Percentiles rank a stretch among this genome's conserved stretches.
Conservation (phyloP, 768 basidiomycete genomes). For the Russula sp. region DNA sequence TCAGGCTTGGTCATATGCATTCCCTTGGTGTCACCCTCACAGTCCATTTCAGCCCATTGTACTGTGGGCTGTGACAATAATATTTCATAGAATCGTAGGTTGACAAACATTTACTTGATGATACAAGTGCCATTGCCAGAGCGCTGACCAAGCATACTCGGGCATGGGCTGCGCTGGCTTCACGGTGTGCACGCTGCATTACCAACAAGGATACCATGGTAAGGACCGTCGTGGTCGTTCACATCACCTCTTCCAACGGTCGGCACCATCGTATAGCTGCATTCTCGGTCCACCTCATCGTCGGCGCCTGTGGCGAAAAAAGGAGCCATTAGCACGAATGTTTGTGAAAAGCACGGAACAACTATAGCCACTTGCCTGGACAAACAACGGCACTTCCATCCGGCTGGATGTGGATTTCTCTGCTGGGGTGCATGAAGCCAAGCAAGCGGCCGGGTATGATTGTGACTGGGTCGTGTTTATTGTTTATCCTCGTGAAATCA, state of each 20-base stretch:
- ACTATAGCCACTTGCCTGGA: background rate
- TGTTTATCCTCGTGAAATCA: conserved; percentile 19
- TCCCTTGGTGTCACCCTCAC: no score
- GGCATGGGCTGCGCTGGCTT: background rate
- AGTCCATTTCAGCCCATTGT: no score
- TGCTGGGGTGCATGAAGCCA: conserved; percentile 12
- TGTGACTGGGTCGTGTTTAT: conserved; percentile 15
- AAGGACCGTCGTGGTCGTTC: conserved; percentile 51
- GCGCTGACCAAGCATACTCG: background rate
- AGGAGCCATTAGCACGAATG: background rate
- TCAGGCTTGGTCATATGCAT: no score
- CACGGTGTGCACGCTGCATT: conserved; percentile 30
- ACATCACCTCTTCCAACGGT: conserved; percentile 33
- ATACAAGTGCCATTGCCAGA: background rate
- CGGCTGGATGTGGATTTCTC: conserved; percentile 15
- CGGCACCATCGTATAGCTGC: conserved; percentile 48
- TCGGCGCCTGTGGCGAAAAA: conserved; percentile 32
- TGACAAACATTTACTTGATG: conserved; percentile 22
- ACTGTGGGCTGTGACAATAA: no score
- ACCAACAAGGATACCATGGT: conserved; percentile 49
- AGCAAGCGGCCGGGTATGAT: conserved; percentile 16
- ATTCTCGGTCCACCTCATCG: conserved; percentile 45
- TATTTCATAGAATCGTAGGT: background rate
- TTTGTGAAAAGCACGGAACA: background rate
- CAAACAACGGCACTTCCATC: conserved; percentile 11